Conservation (phyloP, 345 rosid species). For the Anacardium occidentale region DNA sequence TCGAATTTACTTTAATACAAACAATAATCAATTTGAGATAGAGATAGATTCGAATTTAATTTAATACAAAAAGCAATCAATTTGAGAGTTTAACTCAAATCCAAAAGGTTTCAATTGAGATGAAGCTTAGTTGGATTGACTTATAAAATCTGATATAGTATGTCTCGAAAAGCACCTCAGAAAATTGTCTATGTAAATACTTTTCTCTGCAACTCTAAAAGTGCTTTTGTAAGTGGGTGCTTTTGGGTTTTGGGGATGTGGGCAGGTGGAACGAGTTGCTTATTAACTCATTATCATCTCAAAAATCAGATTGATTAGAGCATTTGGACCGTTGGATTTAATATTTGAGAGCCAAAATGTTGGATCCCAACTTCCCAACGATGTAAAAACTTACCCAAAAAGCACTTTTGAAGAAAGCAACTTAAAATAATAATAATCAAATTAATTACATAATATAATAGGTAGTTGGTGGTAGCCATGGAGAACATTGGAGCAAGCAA, state of each 20-base stretch:
- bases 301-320: slow-evolving; percentile 13
- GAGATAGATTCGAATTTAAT: no score
- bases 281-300: slow-evolving; percentile 14
- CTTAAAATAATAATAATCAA: background rate
- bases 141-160: no score
- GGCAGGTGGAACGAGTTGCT: slow-evolving; percentile 2
- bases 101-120: no score
- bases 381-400: background rate
- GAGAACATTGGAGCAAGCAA: slow-evolving; percentile 20
- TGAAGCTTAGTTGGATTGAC: no score
- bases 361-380: slow-evolving; percentile 3
- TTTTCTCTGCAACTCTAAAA: no score
- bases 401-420: background rate
- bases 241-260: background rate
- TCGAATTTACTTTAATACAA: no score
- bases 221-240: no score
- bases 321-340: slow-evolving; percentile 1
- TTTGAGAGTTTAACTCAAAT: no score
- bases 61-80: no score
- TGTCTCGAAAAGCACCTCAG: no score
- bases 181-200: no score
- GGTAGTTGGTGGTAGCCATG: slow-evolving; percentile 25
- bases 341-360: background rate
- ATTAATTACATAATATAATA: background rate
- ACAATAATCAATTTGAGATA: no score